Base-by-base conservation (phyloP, 1,139 yeast genomes). In the Pichia sp. region DNA sequence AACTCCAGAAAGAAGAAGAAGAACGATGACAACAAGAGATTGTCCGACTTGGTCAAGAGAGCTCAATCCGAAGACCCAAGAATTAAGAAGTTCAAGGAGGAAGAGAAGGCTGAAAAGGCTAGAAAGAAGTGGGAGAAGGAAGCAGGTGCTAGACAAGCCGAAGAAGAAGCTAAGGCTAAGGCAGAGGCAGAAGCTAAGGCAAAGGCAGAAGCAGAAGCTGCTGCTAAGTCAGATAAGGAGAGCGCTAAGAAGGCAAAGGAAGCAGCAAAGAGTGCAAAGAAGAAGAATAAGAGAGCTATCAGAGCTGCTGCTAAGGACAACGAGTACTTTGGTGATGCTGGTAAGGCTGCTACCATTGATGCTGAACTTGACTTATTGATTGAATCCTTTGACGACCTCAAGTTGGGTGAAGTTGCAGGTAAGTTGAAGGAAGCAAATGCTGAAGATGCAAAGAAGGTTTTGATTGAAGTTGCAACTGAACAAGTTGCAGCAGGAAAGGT, bases 1-100 rank as follows among this genome's bases (percentile, higher is more conserved):
- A 88, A 95, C 51, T 86, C 94, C 46, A 85, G 99, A 71, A 84
- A 84, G 72, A 91, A 91, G 82, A 84, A 77, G 73, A 93, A 93
- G 80, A 88, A 91, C 59, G 97, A 91, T 59, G 99, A 91, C 64
- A 88, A 83, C 68, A 85, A 88, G 62, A 77, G 97, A 60, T 65
- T 91, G 49, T 76, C 84, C 50, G 87, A 83, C 53, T 66, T 87
- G 46, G 91, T 93, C 35, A 95, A 85, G 64, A 77, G 93, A 60
- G 96, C 94, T 30, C 72, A 82, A 55, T 58, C 73, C 47, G 88
- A 81, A 64, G 99, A 91, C 65, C 98, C 98, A 51, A 84, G 98
- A 70, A 84, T 91, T 63, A 84, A 81, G 67, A 58, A 73, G 58
- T 88, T 87, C 77, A 91, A 88, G 71, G 95, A 91, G 48, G 84